Evolutionary conservation across 768 basidiomycete genomes (phyloP), one percentile per base, ranked within the genome.

Genomic region (Panaeolus cyanescens): DNA sequence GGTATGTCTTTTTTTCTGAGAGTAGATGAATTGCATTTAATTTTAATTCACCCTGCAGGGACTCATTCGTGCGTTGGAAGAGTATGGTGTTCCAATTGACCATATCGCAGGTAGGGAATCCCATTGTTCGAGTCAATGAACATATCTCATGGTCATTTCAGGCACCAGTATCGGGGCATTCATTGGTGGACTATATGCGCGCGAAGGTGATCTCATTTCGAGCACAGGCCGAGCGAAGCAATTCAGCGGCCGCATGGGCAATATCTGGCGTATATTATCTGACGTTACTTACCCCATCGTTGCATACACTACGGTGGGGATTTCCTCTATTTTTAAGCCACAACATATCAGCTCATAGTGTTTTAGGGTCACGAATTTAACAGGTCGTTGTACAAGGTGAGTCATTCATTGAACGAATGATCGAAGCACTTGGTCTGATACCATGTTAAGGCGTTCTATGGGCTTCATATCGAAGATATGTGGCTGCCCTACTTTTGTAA

Each of bases 401-500:
- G n/a, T n/a, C n/a, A n/a, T 87, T 70, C 15, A 15, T 15, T 32
- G 36, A 17, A 17, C 4, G 36, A 6, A 20, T 32, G 17, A n/a
- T 9, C 22, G 8, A 40, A 32, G 36, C 22, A 19, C 13, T 8
- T 37, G 22, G 54, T 13, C 65, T 64, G 32, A 64, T 30, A 13
- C 30, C 39, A 42, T 53, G 53, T 17, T 68, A 12, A 93, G 85
- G 87, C 92, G 17, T 96, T 97, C 72, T 96, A 95, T 67, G 94
- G 93, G 73, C 85, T 95, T 39, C 95, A 98, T 67, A 94, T 94
- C 37, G 92, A 95, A 74, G 96, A 97, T 75, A 96, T 97, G 92
- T 99, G 96, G 97, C 80, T 99, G 5, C 97, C 96, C 4, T 98
- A 87, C 78, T 99, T 96, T 76, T 97, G 95, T 76, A 99, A 99